Evolutionary conservation across 2,329 filamentous ascomycete genomes (phyloP).

Genomic region (Chrysoporthe puriensis): DNA sequence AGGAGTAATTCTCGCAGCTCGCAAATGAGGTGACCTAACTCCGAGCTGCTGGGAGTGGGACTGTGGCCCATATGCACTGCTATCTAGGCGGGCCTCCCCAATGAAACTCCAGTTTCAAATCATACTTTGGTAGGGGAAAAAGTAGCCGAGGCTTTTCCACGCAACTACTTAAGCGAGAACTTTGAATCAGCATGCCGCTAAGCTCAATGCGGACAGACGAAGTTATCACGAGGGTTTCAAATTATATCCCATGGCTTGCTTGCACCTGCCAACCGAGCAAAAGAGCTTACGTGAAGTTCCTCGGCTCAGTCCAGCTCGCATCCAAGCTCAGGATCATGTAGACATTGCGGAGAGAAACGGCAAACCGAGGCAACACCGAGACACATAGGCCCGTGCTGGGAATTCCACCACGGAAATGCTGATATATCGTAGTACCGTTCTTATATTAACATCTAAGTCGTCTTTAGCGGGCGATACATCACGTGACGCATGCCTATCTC

Average conservation of each 20-base stretch:
- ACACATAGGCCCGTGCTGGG: background rate
- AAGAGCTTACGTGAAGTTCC: background rate
- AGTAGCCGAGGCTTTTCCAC: background rate
- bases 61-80: too few species aligned
- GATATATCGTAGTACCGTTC: background rate
- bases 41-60: background rate
- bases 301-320: background rate
- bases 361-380: background rate
- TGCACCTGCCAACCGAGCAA: background rate
- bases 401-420: background rate
- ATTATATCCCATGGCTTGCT: background rate
- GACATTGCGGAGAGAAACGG: background rate
- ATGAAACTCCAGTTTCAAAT: background rate
- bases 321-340: background rate
- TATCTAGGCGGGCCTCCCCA: background rate
- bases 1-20: background rate
- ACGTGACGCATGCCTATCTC: background rate
- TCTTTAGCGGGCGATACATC: background rate
- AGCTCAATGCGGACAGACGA: background rate
- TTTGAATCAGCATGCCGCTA: background rate
- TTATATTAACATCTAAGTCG: background rate
- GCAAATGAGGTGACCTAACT: background rate
- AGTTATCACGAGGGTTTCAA: background rate
- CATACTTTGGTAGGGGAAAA: background rate
- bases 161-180: background rate